Evolutionary conservation across 2,329 filamentous ascomycete genomes (phyloP).

Genomic region (Lasiodiplodia sp.): DNA sequence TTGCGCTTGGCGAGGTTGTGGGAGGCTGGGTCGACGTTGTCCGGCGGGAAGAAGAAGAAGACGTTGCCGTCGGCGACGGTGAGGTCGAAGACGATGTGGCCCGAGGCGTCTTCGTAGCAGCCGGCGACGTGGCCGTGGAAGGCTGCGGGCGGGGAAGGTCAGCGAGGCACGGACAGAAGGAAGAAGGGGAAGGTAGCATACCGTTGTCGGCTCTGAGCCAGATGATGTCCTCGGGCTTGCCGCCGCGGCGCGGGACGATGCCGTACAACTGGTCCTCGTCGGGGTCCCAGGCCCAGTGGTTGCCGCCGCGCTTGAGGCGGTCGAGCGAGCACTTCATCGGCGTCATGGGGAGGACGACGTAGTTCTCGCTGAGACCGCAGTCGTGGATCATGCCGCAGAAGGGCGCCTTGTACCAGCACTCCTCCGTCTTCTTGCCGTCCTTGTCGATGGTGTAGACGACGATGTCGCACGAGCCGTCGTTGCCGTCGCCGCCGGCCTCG

Average conservation of each 20-base stretch:
- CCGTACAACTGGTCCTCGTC: conserved; percentile 64
- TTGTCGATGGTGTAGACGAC: conserved; percentile 50
- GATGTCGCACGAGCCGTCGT: conserved; percentile 46
- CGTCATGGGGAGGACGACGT: conserved; percentile 47
- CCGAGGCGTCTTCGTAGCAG: conserved; percentile 49
- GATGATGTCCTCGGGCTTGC: conserved; percentile 60
- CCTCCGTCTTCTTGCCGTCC: conserved; percentile 47
- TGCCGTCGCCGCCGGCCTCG: conserved; percentile 48
- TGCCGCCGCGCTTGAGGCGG: conserved; percentile 47
- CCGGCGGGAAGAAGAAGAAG: conserved; percentile 52
- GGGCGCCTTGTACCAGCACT: conserved; percentile 51
- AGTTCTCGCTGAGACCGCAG: conserved; percentile 50
- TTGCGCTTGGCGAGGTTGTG: conserved; percentile 49
- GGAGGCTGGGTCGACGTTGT: conserved; percentile 37
- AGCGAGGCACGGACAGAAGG: too few species aligned
- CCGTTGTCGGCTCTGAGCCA: conserved; percentile 62
- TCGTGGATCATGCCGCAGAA: conserved; percentile 52
- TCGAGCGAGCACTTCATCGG: conserved; percentile 47
- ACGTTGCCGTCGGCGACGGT: conserved; percentile 52
- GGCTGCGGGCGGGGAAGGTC: conserved; percentile 32
- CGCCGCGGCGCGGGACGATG: conserved; percentile 59
- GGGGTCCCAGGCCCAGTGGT: conserved; percentile 53
- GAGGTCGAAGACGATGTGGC: conserved; percentile 49
- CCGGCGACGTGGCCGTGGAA: conserved; percentile 54
- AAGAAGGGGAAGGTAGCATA: too few species aligned